Evolutionary conservation across 1,139 yeast species (phyloP).

Genomic region (Taiozyma sp.): DNA sequence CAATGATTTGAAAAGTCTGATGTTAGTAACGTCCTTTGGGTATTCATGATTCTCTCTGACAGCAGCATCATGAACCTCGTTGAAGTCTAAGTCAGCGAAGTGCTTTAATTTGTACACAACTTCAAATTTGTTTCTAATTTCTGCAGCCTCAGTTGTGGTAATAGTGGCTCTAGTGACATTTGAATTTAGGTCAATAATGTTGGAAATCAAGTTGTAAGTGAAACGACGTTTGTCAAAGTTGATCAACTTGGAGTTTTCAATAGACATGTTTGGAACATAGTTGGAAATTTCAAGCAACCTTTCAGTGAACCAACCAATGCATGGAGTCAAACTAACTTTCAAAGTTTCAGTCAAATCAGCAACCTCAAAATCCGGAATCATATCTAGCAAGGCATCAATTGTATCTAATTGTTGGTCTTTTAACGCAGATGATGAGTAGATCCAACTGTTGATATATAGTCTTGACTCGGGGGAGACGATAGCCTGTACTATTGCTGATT

Average conservation of each 20-base stretch:
- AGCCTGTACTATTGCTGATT: conserved; percentile 73
- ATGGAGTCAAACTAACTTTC: conserved; percentile 61
- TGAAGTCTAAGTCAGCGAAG: conserved; percentile 12
- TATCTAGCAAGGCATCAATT: conserved; percentile 24
- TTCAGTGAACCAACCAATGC: conserved; percentile 76
- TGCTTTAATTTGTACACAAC: conserved; percentile 24
- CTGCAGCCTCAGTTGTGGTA: conserved; percentile 6
- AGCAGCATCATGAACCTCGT: conserved; percentile 36
- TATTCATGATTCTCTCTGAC: conserved; percentile 36
- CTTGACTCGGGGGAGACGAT: conserved; percentile 81
- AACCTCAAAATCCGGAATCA: conserved; percentile 32
- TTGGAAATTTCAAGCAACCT: conserved; percentile 61
- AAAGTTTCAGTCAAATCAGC: conserved; percentile 47
- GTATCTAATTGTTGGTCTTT: conserved; percentile 23
- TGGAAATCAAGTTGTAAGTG: conserved; percentile 50
- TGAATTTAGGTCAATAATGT: conserved; percentile 40
- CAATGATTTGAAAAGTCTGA: conserved; percentile 39
- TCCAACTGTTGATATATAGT: conserved; percentile 62
- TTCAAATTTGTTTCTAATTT: conserved; percentile 13
- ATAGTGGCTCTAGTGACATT: conserved; percentile 6
- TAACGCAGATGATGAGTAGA: conserved; percentile 44
- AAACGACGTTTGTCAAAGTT: conserved; percentile 69
- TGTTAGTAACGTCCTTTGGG: conserved; percentile 28
- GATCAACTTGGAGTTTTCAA: conserved; percentile 51
- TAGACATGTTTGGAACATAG: conserved; percentile 62